Evolutionary conservation across 257 asterid genomes (phyloP).

Genomic region (Jacaranda copaia): DNA sequence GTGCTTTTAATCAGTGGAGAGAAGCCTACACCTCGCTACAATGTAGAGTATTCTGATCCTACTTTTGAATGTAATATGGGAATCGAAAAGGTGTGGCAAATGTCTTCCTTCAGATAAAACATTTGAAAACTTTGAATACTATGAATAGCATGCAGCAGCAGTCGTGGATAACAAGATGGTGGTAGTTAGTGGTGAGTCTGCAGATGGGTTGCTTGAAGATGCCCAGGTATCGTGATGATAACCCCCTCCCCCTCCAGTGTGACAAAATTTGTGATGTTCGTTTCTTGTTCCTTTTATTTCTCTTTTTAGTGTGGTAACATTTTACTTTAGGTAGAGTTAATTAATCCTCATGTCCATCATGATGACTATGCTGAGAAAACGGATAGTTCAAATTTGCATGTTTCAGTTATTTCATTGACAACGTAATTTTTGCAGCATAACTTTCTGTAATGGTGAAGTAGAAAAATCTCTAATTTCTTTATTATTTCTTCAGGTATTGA

Average conservation of each 20-base stretch:
- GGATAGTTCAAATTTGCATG: constrained; percentile 9
- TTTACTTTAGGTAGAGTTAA: constrained; percentile 1
- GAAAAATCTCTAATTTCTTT: constrained; percentile 24
- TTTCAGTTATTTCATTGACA: constrained; percentile 1
- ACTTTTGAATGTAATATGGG: constrained; percentile 29
- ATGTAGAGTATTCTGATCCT: constrained; percentile 53
- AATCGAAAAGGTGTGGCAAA: background rate
- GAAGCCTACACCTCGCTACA: constrained; percentile 87
- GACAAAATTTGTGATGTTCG: background rate
- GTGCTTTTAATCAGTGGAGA: constrained; percentile 86
- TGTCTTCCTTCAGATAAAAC: constrained; percentile 28
- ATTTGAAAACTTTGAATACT: constrained; percentile 33
- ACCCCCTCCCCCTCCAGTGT: background rate
- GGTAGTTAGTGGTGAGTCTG: constrained; percentile 97
- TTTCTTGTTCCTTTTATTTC: background rate
- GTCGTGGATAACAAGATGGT: constrained; percentile 96
- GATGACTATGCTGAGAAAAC: constrained; percentile 3
- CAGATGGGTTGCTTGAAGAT: constrained; percentile 82
- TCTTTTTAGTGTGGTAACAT: background rate
- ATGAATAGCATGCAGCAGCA: constrained; percentile 93
- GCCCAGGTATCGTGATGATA: constrained; percentile 68
- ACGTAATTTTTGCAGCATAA: constrained; percentile 18
- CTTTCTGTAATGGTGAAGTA: constrained; percentile 27
- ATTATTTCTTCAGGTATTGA: constrained; percentile 64
- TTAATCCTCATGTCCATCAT: constrained; percentile 4